Percentiles rank a stretch among this genome's conserved stretches.
Conservation (phyloP, 495 filamentous ascomycete genomes). For the Aspergillus steynii region DNA sequence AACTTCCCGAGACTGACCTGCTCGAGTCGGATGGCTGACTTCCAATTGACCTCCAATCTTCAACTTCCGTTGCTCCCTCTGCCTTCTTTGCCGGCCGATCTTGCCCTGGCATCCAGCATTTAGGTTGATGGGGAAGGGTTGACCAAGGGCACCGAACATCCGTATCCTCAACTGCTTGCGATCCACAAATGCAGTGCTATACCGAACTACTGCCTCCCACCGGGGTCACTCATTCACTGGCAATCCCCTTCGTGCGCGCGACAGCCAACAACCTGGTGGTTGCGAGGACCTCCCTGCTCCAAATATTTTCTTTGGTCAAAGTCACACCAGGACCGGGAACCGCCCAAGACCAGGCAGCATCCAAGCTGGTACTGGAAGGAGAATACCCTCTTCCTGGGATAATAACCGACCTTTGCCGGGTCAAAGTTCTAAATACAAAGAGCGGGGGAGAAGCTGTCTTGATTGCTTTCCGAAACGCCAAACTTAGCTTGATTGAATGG, state of each 20-base stretch:
- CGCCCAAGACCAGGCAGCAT: conserved; percentile 54
- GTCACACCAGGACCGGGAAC: conserved; percentile 35
- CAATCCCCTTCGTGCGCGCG: conserved; percentile 71
- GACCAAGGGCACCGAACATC: conserved; percentile 1
- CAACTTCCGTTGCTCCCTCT: neutral
- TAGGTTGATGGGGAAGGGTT: conserved; percentile 20
- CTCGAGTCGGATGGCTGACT: neutral
- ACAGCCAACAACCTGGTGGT: conserved; percentile 81
- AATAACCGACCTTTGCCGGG: conserved; percentile 73
- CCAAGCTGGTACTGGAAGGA: conserved; percentile 81
- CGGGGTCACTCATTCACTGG: conserved; percentile 85
- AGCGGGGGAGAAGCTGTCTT: conserved; percentile 86
- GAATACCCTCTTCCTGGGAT: conserved; percentile 83
- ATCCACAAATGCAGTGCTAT: conserved; percentile 69
- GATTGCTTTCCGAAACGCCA: conserved; percentile 83
- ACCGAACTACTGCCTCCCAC: conserved; percentile 90
- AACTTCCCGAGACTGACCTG: neutral
- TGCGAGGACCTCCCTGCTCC: conserved; percentile 85
- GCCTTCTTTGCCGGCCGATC: conserved; percentile 15
- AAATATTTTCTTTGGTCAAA: conserved; percentile 66
- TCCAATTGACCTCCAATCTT: neutral
- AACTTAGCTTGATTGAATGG: conserved; percentile 92
- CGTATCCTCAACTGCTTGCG: neutral
- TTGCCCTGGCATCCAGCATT: conserved; percentile 10
- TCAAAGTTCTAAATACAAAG: conserved; percentile 67